phyloP scores from a whole-genome alignment of 148 eudicot species.

The Chenopodium suecicum region DNA sequence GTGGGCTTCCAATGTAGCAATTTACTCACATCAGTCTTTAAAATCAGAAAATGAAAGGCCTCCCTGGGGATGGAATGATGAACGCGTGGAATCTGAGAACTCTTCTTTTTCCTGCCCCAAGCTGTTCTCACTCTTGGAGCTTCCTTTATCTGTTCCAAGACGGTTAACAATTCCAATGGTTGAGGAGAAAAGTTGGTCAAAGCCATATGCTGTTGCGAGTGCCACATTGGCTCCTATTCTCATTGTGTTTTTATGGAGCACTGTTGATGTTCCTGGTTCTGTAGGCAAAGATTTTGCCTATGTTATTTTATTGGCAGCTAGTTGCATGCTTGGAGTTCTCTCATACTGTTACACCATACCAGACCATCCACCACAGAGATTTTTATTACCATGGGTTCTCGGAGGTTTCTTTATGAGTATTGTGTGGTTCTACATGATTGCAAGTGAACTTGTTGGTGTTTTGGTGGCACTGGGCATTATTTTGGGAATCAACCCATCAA shows the following conservation, averaged over 20 bases:
- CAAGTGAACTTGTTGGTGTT: constrained; percentile 85
- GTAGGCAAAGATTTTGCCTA: constrained; percentile 41
- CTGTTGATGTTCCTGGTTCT: constrained; percentile 44
- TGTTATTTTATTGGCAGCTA: constrained; percentile 40
- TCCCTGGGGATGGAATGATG: constrained; percentile 96
- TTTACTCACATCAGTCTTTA: constrained; percentile 65
- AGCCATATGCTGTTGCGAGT: constrained; percentile 73
- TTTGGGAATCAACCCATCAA: constrained; percentile 73
- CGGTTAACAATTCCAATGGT: constrained; percentile 82
- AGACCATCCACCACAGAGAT: constrained; percentile 73
- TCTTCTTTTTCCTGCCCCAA: constrained; percentile 51
- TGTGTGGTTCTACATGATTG: constrained; percentile 95
- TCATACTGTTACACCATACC: constrained; percentile 53
- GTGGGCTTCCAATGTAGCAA: constrained; percentile 99
- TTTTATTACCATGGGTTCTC: constrained; percentile 70
- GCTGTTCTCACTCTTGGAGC: constrained; percentile 58
- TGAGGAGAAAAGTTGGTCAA: constrained; percentile 83
- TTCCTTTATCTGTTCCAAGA: constrained; percentile 79
- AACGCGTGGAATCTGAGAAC: constrained; percentile 37
- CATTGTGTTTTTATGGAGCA: constrained; percentile 57
- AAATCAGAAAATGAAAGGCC: constrained; percentile 64
- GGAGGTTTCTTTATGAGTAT: constrained; percentile 93
- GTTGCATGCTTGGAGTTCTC: constrained; percentile 48
- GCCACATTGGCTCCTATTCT: constrained; percentile 76
- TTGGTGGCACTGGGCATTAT: constrained; percentile 73